These are phyloP conservation scores for Alternaria dauci DNA, from an alignment of 2,329 filamentous ascomycete species.

Conservation along the genomic window DNA sequence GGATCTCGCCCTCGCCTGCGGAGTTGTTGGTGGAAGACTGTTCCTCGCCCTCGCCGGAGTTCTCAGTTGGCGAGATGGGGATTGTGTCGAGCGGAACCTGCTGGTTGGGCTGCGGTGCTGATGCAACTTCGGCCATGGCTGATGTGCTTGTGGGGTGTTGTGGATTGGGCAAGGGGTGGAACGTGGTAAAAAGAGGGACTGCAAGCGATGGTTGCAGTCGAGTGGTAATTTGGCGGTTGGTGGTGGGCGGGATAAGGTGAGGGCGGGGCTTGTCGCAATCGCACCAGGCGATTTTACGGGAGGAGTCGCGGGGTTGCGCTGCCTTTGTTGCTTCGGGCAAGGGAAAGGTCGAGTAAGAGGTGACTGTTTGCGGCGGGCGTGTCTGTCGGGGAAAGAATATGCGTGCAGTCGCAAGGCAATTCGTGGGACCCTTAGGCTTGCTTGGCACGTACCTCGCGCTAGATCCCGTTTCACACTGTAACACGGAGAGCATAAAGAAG, in stretches of 20 bases:
- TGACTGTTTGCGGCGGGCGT: slow-evolving; percentile 28
- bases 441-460: slow-evolving; percentile 16
- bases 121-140: slow-evolving; percentile 50
- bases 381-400: slow-evolving; percentile 36
- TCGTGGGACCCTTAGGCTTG: slow-evolving; percentile 26
- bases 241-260: slow-evolving; percentile 26
- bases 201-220: slow-evolving; percentile 18
- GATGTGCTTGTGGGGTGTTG: slow-evolving; percentile 11
- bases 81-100: slow-evolving; percentile 65
- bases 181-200: slow-evolving; percentile 8
- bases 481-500: slow-evolving; percentile 18
- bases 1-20: slow-evolving; percentile 63
- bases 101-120: slow-evolving; percentile 52
- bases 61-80: slow-evolving; percentile 61
- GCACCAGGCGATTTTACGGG: slow-evolving; percentile 45
- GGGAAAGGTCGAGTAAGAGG: slow-evolving; percentile 23
- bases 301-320: slow-evolving; percentile 33
- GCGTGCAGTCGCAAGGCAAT: slow-evolving; percentile 26
- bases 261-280: slow-evolving; percentile 37
- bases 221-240: slow-evolving; percentile 24
- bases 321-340: slow-evolving; percentile 17
- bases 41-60: slow-evolving; percentile 53
- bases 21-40: slow-evolving; percentile 53
- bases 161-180: not conserved
- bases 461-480: slow-evolving; percentile 25